Conservation (phyloP, 148 eudicot species). For the Selenicereus undatus region DNA sequence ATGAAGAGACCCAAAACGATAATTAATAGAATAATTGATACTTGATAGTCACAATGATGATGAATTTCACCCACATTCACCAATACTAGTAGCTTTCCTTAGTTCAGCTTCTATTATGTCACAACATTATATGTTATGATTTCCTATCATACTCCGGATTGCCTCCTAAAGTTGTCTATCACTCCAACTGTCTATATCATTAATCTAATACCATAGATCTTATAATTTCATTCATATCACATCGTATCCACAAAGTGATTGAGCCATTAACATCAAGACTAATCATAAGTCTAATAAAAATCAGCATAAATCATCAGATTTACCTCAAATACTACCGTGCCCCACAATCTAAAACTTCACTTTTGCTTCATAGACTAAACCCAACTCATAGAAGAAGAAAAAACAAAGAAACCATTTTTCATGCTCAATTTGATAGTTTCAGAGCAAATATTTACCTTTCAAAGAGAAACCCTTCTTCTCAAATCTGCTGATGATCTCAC, state of each 20-base stretch:
- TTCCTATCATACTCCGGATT: not conserved
- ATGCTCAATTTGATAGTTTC: not conserved
- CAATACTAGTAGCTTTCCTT: too few relatives aligned
- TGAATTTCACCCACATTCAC: not conserved
- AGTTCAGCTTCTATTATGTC: not conserved
- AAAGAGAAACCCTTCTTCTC: constrained; percentile 91
- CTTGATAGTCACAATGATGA: not conserved
- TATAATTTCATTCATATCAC: not conserved
- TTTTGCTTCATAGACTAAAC: not conserved
- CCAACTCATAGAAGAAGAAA: not conserved
- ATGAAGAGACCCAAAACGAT: too few relatives aligned
- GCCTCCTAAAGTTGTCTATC: not conserved
- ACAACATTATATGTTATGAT: too few relatives aligned
- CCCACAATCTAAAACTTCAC: not conserved
- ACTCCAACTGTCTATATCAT: too few relatives aligned
- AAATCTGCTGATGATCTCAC: constrained; percentile 85
- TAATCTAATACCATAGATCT: not conserved
- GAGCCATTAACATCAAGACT: not conserved
- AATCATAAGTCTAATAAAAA: too few relatives aligned
- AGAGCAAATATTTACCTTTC: constrained; percentile 47
- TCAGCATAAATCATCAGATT: not conserved
- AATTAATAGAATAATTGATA: not conserved
- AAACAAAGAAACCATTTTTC: not conserved
- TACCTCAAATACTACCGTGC: too few relatives aligned
- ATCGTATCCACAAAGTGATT: not conserved